Conservation (phyloP, 306 rosid genomes). For the Crataegus laevigata region DNA sequence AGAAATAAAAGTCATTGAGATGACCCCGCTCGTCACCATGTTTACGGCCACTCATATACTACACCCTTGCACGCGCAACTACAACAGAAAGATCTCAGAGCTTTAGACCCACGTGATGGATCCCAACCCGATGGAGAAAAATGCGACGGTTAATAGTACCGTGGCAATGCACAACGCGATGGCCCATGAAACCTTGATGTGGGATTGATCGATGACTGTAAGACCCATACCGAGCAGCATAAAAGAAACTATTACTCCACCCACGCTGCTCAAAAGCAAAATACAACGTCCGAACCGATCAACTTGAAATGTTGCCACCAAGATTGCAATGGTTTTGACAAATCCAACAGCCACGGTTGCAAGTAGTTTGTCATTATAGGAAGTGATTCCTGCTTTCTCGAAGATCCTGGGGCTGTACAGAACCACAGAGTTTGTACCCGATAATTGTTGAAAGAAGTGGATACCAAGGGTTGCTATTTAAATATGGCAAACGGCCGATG, state of each 20-base stretch:
- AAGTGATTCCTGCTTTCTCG: constrained; percentile 39
- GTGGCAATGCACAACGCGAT: no score
- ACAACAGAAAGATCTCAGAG: no score
- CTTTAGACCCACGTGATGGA: constrained; percentile 4
- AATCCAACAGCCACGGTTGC: not conserved
- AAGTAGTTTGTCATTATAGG: no score
- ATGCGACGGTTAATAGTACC: no score
- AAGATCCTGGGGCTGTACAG: constrained; percentile 61
- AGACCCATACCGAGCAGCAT: not conserved
- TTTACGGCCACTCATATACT: no score
- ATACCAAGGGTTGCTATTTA: constrained; percentile 47
- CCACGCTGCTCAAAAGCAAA: not conserved
- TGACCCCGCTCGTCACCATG: not conserved
- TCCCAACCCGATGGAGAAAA: constrained; percentile 8
- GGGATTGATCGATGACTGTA: not conserved
- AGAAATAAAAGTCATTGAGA: constrained; percentile 45
- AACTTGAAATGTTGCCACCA: constrained; percentile 3
- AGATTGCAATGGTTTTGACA: not conserved
- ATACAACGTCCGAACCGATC: not conserved
- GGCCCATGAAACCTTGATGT: not conserved
- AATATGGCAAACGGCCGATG: constrained; percentile 38
- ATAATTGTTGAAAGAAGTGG: constrained; percentile 67
- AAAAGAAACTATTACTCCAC: not conserved
- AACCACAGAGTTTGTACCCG: constrained; percentile 69
- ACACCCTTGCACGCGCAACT: no score